Base-by-base conservation (phyloP, 495 filamentous ascomycete species). In the Penicillium bialowiezense region DNA sequence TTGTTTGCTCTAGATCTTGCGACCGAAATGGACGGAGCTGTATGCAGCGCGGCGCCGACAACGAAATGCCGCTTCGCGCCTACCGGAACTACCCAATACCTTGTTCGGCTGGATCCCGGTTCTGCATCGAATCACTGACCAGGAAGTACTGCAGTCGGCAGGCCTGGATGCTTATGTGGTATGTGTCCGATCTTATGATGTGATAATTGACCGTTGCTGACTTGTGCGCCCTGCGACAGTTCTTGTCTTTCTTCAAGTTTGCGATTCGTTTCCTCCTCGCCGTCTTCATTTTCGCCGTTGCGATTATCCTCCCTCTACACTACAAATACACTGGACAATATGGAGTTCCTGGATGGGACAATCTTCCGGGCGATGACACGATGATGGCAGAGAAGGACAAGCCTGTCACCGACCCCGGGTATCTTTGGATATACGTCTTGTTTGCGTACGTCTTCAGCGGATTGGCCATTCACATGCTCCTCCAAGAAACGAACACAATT, bases 121-220 rank as follows among this genome's bases (percentile, higher is more conserved):
- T 8, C 73, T 99, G n/a, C 93, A 92, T 75, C 75, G 71, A 41
- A 88, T 99, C 41, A 89, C 87, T 10, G 91, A 97, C 36, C 81
- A 95, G 59, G 84, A 97, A 65, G 82, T 97, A 17, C 75, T 99
- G 37, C 83, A 86, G 31, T 93, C 92, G 23, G 91, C 91, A 10
- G 95, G 95, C 0, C 75, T 99, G 37, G 95, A 99, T 72, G 95
- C 93, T 43, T 99, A 86, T 68, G 93, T 96, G 54, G 88, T 91
- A 68, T 63, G 86, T 79, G 36, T 33, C 2, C 12, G 29, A 34
- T n/a, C 21, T 44, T 18, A n/a, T 9, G 20, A 35, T 5, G 15
- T 23, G 37, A 21, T 9, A 14, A 33, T 33, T n/a, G 12, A 26
- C 31, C 5, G 7, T 50, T 35, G 8, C 54, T 57, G 29, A 58